These are phyloP conservation scores for Suillus ampliporus DNA, from an alignment of 768 basidiomycete species.

Conservation along the genomic window DNA sequence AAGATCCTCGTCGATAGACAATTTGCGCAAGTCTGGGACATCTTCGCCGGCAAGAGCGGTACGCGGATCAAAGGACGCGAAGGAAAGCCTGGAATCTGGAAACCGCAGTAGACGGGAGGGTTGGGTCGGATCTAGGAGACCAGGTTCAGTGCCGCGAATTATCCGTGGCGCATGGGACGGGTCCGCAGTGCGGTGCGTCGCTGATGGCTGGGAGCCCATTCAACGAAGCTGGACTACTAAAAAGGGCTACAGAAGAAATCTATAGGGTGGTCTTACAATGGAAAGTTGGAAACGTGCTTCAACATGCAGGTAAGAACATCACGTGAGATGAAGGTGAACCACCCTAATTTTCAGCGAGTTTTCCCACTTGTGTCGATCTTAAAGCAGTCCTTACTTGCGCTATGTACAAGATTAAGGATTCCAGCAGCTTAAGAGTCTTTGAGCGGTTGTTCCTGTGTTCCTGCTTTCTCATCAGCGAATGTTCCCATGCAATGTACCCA, in stretches of 20 bases:
- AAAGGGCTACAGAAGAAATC: neutral
- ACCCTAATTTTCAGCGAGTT: no score
- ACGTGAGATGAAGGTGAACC: neutral
- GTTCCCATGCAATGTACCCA: no score
- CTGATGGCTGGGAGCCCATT: slow-evolving; percentile 1
- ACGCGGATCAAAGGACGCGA: slow-evolving; percentile 76
- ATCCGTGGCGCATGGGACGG: slow-evolving; percentile 16
- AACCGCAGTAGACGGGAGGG: slow-evolving; percentile 62
- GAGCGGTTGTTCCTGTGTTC: neutral
- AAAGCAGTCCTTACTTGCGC: neutral
- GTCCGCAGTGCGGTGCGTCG: neutral
- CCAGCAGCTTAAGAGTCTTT: neutral
- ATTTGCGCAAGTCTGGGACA: slow-evolving; percentile 44
- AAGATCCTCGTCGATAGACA: slow-evolving; percentile 51
- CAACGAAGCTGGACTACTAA: neutral
- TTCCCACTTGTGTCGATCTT: no score
- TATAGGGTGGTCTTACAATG: no score
- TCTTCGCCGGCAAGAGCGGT: slow-evolving; percentile 54
- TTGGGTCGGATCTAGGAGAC: slow-evolving; percentile 69
- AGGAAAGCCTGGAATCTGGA: slow-evolving; percentile 63
- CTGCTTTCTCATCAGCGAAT: neutral
- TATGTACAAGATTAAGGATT: neutral
- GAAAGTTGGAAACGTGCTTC: no score
- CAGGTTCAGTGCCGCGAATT: slow-evolving; percentile 57
- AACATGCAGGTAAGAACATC: no score